These are phyloP conservation scores for Agaricus bisporus DNA, from an alignment of 768 basidiomycete genomes.

Conservation along the genomic window DNA sequence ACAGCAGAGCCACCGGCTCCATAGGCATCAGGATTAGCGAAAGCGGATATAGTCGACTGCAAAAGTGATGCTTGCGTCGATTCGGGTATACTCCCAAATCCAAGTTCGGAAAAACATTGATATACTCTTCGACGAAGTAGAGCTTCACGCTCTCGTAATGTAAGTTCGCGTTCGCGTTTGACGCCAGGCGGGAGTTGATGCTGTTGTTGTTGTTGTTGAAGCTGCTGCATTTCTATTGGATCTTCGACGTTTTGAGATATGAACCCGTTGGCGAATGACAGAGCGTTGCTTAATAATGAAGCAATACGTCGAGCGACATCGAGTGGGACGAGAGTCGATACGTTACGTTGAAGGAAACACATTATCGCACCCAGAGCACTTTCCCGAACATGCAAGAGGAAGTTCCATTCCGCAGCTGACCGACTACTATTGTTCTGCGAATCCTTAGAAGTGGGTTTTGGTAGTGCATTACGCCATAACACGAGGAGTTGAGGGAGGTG, in stretches of 20 bases:
- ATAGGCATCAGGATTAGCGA: conserved; percentile 75
- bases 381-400: conserved; percentile 87
- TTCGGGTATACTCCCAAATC: conserved; percentile 73
- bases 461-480: conserved; percentile 94
- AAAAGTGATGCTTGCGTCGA: conserved; percentile 76
- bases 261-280: conserved; percentile 87
- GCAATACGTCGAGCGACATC: conserved; percentile 89
- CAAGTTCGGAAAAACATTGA: conserved; percentile 84
- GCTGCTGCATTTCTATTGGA: conserved; percentile 35
- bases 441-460: conserved; percentile 92
- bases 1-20: conserved; percentile 55
- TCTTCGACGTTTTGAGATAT: conserved; percentile 67
- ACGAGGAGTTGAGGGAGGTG: conserved; percentile 93
- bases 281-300: conserved; percentile 80
- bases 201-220: conserved; percentile 12
- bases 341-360: conserved; percentile 81
- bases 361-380: conserved; percentile 85
- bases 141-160: conserved; percentile 73
- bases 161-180: conserved; percentile 35
- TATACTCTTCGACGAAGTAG: conserved; percentile 80
- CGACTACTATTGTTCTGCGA: conserved; percentile 50
- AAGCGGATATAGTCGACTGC: conserved; percentile 73
- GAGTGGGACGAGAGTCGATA: conserved; percentile 69
- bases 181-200: conserved; percentile 21
- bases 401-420: conserved; percentile 78